Conservation (phyloP, 1,139 yeast genomes). For the Pichia cactophila region DNA sequence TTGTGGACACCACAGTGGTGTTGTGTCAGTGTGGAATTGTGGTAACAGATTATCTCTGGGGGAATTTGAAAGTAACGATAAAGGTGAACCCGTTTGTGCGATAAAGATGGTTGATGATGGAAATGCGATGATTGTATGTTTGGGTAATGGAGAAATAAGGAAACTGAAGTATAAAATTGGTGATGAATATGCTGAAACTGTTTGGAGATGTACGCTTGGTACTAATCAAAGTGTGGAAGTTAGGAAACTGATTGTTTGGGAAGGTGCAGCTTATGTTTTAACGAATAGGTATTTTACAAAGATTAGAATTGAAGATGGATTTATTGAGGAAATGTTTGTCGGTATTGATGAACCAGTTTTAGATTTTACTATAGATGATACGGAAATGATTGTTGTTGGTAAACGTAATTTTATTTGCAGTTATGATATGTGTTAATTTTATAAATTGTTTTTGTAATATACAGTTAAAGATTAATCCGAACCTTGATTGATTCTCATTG, state of each 20-base stretch:
- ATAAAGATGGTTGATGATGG: not conserved
- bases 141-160: constrained; percentile 9
- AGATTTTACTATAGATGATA: constrained; percentile 2
- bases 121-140: constrained; percentile 8
- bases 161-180: constrained; percentile 6
- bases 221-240: not conserved
- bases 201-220: constrained; percentile 11
- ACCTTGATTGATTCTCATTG: constrained; percentile 22
- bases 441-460: not conserved
- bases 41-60: constrained; percentile 16
- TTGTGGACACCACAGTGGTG: constrained; percentile 44
- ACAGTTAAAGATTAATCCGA: constrained; percentile 2
- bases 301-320: constrained; percentile 7
- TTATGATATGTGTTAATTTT: not conserved
- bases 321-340: constrained; percentile 4
- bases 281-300: constrained; percentile 4
- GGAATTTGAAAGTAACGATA: constrained; percentile 15
- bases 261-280: constrained; percentile 6
- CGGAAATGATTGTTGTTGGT: constrained; percentile 11
- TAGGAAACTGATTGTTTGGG: not conserved
- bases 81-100: constrained; percentile 1
- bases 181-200: not conserved
- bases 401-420: constrained; percentile 8
- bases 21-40: constrained; percentile 35
- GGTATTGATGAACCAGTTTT: constrained; percentile 12